These are phyloP conservation scores for Zygosaccharomyces sapae DNA, from an alignment of 1,139 yeast species.

Conservation along the genomic window DNA sequence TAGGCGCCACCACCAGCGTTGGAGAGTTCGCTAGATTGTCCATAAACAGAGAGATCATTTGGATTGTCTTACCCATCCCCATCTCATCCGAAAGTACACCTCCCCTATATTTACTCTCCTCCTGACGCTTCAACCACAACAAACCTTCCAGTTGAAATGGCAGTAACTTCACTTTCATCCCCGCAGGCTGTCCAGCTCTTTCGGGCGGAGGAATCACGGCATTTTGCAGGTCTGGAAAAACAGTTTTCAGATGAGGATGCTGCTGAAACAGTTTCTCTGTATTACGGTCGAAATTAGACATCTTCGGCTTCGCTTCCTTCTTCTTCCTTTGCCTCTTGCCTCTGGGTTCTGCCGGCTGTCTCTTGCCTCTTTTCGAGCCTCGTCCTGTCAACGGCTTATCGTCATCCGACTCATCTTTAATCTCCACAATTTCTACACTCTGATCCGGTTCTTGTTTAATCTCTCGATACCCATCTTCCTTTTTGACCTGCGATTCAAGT, in stretches of 20 bases:
- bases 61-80: slow-evolving; percentile 99
- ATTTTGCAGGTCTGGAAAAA: slow-evolving; percentile 61
- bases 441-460: slow-evolving; percentile 5
- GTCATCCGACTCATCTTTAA: slow-evolving; percentile 10
- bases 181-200: slow-evolving; percentile 72
- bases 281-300: slow-evolving; percentile 62
- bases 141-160: slow-evolving; percentile 95
- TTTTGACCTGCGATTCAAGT: slow-evolving; percentile 4
- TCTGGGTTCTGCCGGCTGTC: slow-evolving; percentile 3
- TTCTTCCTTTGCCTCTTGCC: slow-evolving; percentile 23
- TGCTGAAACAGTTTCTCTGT: slow-evolving; percentile 62
- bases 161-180: slow-evolving; percentile 65
- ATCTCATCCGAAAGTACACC: slow-evolving; percentile 98
- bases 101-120: slow-evolving; percentile 68
- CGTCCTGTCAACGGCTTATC: slow-evolving; percentile 29
- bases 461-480: neutral
- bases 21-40: slow-evolving; percentile 62
- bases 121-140: slow-evolving; percentile 83
- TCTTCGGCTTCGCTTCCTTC: slow-evolving; percentile 39
- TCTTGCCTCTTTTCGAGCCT: slow-evolving; percentile 21
- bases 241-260: slow-evolving; percentile 73
- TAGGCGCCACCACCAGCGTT: slow-evolving; percentile 89
- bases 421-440: too few relatives aligned
- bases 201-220: slow-evolving; percentile 50
- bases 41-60: slow-evolving; percentile 83